phyloP scores from a whole-genome alignment of 2,329 filamentous ascomycete genomes.

The Paraconiothyrium brasiliense region DNA sequence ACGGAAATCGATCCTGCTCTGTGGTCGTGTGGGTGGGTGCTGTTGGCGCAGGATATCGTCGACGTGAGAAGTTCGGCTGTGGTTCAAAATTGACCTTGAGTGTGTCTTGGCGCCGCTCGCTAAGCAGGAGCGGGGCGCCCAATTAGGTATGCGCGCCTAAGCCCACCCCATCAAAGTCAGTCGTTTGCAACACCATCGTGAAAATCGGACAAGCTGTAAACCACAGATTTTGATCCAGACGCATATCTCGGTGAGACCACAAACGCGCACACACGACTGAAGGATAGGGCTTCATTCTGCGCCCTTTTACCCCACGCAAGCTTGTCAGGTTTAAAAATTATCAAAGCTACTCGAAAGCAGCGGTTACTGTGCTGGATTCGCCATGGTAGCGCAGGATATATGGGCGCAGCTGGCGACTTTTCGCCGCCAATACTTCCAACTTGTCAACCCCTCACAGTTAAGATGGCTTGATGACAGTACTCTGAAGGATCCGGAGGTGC shows the following conservation, averaged over 20 bases:
- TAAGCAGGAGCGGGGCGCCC: slow-evolving; percentile 25
- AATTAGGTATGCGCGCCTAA: slow-evolving; percentile 34
- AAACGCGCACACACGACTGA: not conserved
- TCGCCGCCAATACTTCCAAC: slow-evolving; percentile 81
- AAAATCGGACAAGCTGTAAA: not conserved
- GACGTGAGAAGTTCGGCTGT: slow-evolving; percentile 28
- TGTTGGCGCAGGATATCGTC: slow-evolving; percentile 44
- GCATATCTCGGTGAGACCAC: not conserved
- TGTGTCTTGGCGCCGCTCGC: slow-evolving; percentile 24
- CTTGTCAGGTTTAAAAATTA: not conserved
- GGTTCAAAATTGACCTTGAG: slow-evolving; percentile 18
- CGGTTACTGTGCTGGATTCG: not conserved
- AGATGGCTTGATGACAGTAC: slow-evolving; percentile 69
- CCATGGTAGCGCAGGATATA: slow-evolving; percentile 12
- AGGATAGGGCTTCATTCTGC: not conserved
- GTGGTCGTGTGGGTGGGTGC: slow-evolving; percentile 39
- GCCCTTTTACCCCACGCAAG: not conserved
- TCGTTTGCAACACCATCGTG: not conserved
- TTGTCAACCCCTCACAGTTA: slow-evolving; percentile 69
- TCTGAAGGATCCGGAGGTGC: slow-evolving; percentile 69
- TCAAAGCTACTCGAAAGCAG: not conserved
- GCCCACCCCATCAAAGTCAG: not conserved
- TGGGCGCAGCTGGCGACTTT: slow-evolving; percentile 54
- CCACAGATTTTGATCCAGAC: not conserved
- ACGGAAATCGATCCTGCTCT: slow-evolving; percentile 47